These are phyloP conservation scores for Suillus discolor DNA, from an alignment of 768 basidiomycete species.

Conservation along the genomic window DNA sequence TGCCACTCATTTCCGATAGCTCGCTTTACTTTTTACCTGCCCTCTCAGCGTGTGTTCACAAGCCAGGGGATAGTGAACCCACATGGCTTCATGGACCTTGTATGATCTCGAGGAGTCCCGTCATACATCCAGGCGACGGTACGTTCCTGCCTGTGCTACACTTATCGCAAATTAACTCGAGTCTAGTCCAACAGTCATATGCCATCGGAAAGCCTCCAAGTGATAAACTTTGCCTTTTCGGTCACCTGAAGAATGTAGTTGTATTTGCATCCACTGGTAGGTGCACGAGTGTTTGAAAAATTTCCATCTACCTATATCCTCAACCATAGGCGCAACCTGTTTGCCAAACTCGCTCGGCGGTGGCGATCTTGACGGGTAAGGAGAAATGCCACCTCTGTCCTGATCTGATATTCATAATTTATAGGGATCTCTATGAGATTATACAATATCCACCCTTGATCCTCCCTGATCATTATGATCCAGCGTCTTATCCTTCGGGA, in stretches of 20 bases:
- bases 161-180: slow-evolving; percentile 10
- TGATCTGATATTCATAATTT: neutral
- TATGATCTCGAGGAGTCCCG: slow-evolving; percentile 71
- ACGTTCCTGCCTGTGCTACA: slow-evolving; percentile 15
- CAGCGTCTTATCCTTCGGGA: slow-evolving; percentile 53
- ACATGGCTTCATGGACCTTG: slow-evolving; percentile 61
- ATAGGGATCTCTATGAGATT: slow-evolving; percentile 68
- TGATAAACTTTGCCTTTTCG: slow-evolving; percentile 56
- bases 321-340: slow-evolving; percentile 53
- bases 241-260: slow-evolving; percentile 66
- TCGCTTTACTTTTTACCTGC: slow-evolving; percentile 1
- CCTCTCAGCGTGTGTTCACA: slow-evolving; percentile 58
- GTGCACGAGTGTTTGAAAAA: slow-evolving; percentile 13
- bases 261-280: slow-evolving; percentile 67
- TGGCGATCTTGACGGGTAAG: slow-evolving; percentile 81
- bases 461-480: slow-evolving; percentile 48
- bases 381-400: neutral
- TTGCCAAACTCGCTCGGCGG: slow-evolving; percentile 71
- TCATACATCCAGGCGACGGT: slow-evolving; percentile 79
- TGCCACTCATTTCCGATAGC: slow-evolving; percentile 15
- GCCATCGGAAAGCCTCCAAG: slow-evolving; percentile 73
- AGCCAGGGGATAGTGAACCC: slow-evolving; percentile 49
- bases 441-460: slow-evolving; percentile 57
- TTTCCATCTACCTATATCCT: neutral
- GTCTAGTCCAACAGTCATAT: slow-evolving; percentile 64